A percentile compares a stretch with the other conserved stretches of the same genome.
Evolutionary conservation across 805 yeast genomes (phyloP).

Genomic region (Yamadazyma scolyti): DNA sequence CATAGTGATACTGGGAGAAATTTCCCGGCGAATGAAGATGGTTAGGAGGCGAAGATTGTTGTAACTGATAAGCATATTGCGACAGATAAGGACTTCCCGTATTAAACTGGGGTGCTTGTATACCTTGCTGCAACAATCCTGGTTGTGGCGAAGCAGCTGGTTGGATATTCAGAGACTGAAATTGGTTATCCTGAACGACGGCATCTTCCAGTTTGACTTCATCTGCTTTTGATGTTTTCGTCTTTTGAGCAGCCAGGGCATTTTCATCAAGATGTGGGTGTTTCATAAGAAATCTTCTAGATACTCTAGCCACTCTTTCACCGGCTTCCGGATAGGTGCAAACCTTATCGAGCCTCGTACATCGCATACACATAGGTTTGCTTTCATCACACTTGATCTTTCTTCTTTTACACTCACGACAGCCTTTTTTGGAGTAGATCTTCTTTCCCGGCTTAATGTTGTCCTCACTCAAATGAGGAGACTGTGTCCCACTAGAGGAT

Average conservation of each 20-base stretch:
- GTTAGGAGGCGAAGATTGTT: no score
- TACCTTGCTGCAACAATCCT: slow-evolving; percentile 1
- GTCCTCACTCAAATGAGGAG: background rate
- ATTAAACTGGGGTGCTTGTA: no score
- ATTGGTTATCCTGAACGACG: no score
- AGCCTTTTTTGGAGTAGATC: slow-evolving; percentile 35
- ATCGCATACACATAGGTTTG: slow-evolving; percentile 33
- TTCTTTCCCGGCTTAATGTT: slow-evolving; percentile 1
- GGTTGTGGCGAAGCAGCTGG: slow-evolving; percentile 1
- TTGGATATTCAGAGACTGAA: no score
- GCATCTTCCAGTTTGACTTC: no score
- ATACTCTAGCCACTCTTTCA: slow-evolving; percentile 31
- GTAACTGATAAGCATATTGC: no score
- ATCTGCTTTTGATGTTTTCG: no score
- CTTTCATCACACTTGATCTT: slow-evolving; percentile 42
- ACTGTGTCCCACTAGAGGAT: no score
- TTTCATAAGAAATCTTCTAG: slow-evolving; percentile 13
- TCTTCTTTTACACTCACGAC: slow-evolving; percentile 40
- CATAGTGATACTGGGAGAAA: background rate
- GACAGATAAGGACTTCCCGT: no score
- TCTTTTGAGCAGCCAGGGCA: no score
- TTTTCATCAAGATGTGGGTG: slow-evolving; percentile 6
- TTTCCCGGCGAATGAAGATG: no score
- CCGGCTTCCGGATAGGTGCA: slow-evolving; percentile 36
- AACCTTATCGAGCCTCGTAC: slow-evolving; percentile 28